Evolutionary conservation across 768 basidiomycete species (phyloP).

Genomic region (Suillus spraguei): DNA sequence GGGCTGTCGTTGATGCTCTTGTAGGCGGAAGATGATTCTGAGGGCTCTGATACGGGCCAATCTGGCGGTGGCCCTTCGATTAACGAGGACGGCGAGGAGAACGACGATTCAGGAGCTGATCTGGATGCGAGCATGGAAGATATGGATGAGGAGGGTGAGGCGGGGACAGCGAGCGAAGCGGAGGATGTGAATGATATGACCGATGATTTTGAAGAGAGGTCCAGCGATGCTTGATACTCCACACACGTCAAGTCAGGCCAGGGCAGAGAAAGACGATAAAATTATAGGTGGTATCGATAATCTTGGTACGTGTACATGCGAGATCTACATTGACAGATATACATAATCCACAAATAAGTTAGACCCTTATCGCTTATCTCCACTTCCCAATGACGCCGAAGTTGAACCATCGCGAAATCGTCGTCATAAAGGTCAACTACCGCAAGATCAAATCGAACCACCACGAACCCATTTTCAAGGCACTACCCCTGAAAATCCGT

Average conservation of each 20-base stretch:
- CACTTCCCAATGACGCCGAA: conserved; percentile 14
- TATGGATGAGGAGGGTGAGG: conserved; percentile 37
- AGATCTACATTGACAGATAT: conserved; percentile 13
- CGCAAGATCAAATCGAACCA: not conserved
- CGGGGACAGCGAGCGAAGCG: conserved; percentile 1
- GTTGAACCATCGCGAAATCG: not conserved
- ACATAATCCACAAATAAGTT: conserved; percentile 20
- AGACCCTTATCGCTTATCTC: conserved; percentile 13
- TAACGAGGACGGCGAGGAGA: conserved; percentile 36
- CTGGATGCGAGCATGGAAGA: conserved; percentile 43
- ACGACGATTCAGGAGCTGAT: conserved; percentile 41
- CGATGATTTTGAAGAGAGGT: not conserved
- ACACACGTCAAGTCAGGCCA: not conserved
- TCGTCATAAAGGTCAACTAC: not conserved
- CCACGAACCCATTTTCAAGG: conserved; percentile 12
- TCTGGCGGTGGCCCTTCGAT: conserved; percentile 32
- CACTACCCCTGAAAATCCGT: conserved; percentile 32
- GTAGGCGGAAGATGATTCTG: conserved; percentile 40
- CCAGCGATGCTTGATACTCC: not conserved
- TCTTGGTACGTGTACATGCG: not conserved
- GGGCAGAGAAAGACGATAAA: not conserved
- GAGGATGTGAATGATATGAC: conserved; percentile 2
- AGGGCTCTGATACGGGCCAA: conserved; percentile 34
- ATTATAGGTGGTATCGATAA: conserved; percentile 12
- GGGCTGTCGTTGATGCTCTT: not conserved